Base-by-base conservation (phyloP, 2,329 filamentous ascomycete genomes). In the Ramularia endophylla region DNA sequence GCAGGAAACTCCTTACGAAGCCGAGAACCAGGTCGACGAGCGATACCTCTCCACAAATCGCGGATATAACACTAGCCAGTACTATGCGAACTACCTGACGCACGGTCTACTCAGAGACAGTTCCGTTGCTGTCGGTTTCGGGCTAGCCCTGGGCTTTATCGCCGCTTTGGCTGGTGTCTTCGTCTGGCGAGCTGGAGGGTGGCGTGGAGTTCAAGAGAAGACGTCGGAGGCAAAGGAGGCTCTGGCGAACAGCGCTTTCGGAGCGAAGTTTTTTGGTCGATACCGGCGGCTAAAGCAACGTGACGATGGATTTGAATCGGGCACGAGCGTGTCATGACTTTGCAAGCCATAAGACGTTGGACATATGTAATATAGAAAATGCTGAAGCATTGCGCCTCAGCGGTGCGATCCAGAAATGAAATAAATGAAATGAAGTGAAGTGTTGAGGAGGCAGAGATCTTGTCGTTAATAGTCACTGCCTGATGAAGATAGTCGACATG, bases 1-100 rank as follows among this genome's bases (percentile, higher is more conserved):
- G 4, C 37, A 58, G 5, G 48, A 55, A 20, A 42, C 45, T 17
- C 36, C 36, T 8, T 62, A 57, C 39, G 55, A 61, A 15, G 49
- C 43, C 2, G 36, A 49, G 17, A 41, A 52, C 30, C 25, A 45
- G 11, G 49, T 56, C 18, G 46, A 47, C n/a, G 41, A 49, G 25
- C 41, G 49, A n/a, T 54, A 51, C 25, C 44, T 60, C 6, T 59
- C 54, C 3, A 47, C 56, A 8, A 56, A 59, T 30, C 53, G 61
- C 8, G 59, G 59, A 5, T 64, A 53, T 45, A 53, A 63, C 41
- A 63, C 61, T 8, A 51, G 44, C 28, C 43, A 54, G n/a, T 64
- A 64, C 41, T 64, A 62, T 40, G 15, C n/a, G 8, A 17, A 12
- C 4, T 17, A 19, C 12, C 2, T 7, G 31, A 16, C 16, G 31